Evolutionary conservation across 148 eudicot species (phyloP).

Genomic region (Cornus kousa): DNA sequence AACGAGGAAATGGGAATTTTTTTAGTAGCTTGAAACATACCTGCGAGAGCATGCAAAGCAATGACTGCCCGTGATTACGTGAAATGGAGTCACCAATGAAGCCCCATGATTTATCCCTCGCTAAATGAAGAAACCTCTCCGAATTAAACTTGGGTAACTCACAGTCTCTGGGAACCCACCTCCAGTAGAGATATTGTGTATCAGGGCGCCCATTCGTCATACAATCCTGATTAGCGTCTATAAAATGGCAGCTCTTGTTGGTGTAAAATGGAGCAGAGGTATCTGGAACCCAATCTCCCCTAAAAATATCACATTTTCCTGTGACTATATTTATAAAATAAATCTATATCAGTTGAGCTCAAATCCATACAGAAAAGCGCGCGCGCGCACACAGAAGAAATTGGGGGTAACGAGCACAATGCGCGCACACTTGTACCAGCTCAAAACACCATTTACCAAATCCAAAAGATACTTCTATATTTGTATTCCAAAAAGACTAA

Average conservation of each 20-base stretch:
- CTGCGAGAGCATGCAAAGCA: constrained; percentile 78
- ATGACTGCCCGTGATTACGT: constrained; percentile 83
- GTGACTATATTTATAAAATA: constrained; percentile 13
- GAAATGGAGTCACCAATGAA: constrained; percentile 90
- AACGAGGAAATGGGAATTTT: neutral
- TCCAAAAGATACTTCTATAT: neutral
- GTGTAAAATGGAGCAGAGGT: constrained; percentile 57
- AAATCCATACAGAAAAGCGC: no score
- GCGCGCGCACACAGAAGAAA: no score
- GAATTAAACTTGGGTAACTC: constrained; percentile 57
- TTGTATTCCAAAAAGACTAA: neutral
- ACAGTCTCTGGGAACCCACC: constrained; percentile 70
- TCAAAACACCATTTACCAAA: neutral
- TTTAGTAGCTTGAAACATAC: constrained; percentile 25
- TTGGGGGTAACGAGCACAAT: no score
- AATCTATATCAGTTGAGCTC: neutral
- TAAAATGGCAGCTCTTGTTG: constrained; percentile 48
- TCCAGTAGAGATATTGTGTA: constrained; percentile 62
- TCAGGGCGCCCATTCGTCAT: constrained; percentile 85
- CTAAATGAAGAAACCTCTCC: constrained; percentile 44
- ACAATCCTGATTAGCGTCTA: constrained; percentile 76
- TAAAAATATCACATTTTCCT: constrained; percentile 63
- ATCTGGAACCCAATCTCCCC: constrained; percentile 70
- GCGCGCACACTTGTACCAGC: neutral
- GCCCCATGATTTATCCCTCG: constrained; percentile 70